Evolutionary conservation across 805 yeast genomes (phyloP).

Genomic region (Nadsonia fulvescens): DNA sequence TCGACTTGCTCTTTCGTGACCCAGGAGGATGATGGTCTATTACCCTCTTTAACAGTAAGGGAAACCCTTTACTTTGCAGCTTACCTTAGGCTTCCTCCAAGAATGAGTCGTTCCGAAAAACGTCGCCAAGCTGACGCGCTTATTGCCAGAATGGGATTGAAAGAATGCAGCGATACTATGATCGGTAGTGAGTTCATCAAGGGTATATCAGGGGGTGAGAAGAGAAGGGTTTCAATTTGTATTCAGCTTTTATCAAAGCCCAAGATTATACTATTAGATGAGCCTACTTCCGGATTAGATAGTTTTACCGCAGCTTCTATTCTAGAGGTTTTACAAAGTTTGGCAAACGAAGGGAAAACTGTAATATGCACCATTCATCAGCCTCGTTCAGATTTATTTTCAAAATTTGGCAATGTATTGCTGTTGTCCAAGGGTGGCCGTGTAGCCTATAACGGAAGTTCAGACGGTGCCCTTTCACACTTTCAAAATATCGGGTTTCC

Average conservation of each 20-base stretch:
- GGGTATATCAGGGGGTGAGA: conserved; percentile 67
- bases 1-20: conserved; percentile 53
- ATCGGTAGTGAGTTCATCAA: conserved; percentile 42
- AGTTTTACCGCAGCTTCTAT: conserved; percentile 60
- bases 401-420: conserved; percentile 50
- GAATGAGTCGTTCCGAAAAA: conserved; percentile 25
- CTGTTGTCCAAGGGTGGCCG: conserved; percentile 56
- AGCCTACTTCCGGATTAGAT: conserved; percentile 81
- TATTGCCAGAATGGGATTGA: conserved; percentile 50
- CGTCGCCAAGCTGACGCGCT: conserved; percentile 31
- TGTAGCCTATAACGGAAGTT: conserved; percentile 49
- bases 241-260: conserved; percentile 61
- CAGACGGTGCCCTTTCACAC: conserved; percentile 27
- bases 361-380: conserved; percentile 69
- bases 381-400: conserved; percentile 52
- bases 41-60: conserved; percentile 55
- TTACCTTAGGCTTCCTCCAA: conserved; percentile 35
- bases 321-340: conserved; percentile 34
- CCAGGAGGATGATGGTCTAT: conserved; percentile 60
- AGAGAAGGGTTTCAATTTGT: conserved; percentile 68
- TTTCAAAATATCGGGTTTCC: conserved; percentile 31
- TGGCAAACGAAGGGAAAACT: conserved; percentile 44
- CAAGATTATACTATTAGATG: conserved; percentile 56
- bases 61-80: conserved; percentile 68
- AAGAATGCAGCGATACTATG: conserved; percentile 60